Evolutionary conservation across 805 yeast genomes (phyloP).

Genomic region (Yamadazyma sp.): DNA sequence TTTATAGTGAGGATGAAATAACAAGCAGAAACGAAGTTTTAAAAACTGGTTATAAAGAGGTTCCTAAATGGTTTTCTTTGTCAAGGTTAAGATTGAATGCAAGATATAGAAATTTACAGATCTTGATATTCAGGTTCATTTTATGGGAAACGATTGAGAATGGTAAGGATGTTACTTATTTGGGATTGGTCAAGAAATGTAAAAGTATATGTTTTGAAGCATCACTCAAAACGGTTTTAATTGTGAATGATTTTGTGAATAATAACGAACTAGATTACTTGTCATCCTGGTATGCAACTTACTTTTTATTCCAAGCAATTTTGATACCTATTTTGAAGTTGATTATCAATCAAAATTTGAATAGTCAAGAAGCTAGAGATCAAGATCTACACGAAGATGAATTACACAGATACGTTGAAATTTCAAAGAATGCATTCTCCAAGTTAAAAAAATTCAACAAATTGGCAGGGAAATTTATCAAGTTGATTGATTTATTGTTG

Average conservation of each 20-base stretch:
- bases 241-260: conserved; percentile 13
- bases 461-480: conserved; percentile 18
- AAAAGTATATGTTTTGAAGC: conserved; percentile 16
- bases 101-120: conserved; percentile 16
- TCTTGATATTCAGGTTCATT: conserved; percentile 18
- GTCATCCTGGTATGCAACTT: conserved; percentile 18
- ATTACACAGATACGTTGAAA: conserved; percentile 14
- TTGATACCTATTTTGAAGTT: conserved; percentile 17
- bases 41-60: conserved; percentile 8
- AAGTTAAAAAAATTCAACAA: conserved; percentile 15
- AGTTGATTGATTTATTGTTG: conserved; percentile 15
- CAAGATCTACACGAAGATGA: conserved; percentile 10
- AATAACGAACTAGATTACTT: conserved; percentile 15
- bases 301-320: conserved; percentile 19
- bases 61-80: conserved; percentile 18
- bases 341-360: conserved; percentile 12
- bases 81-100: conserved; percentile 17
- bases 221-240: conserved; percentile 12
- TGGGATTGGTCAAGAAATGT: conserved; percentile 16
- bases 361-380: background rate
- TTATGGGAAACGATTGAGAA: conserved; percentile 17
- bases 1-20: conserved; percentile 14
- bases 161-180: conserved; percentile 13
- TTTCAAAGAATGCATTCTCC: conserved; percentile 10
- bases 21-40: conserved; percentile 7